Percentiles rank a stretch among this genome's conserved stretches.
phyloP scores from a whole-genome alignment of 169 alveolate genomes.

The Prorocentrum cordatum region DNA sequence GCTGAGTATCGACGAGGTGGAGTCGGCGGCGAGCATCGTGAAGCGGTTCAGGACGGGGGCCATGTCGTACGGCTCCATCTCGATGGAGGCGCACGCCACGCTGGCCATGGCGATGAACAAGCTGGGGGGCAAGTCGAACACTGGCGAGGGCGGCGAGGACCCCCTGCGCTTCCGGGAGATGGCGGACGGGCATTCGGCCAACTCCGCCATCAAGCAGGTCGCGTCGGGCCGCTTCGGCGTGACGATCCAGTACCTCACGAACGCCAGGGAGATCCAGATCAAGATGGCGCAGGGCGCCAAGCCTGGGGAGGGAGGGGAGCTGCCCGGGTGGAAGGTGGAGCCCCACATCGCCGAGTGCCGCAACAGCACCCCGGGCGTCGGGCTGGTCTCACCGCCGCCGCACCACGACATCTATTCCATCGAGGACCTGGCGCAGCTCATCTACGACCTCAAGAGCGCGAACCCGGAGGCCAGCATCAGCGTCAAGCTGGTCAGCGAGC shows the following conservation, averaged over 20 bases:
- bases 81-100: slow-evolving; percentile 76
- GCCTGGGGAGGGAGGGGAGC: slow-evolving; percentile 84
- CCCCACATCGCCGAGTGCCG: slow-evolving; percentile 78
- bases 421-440: slow-evolving; percentile 79
- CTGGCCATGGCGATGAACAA: slow-evolving; percentile 77
- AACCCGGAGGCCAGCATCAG: slow-evolving; percentile 76
- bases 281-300: slow-evolving; percentile 81
- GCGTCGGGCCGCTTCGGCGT: slow-evolving; percentile 81
- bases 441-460: slow-evolving; percentile 76
- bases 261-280: slow-evolving; percentile 77
- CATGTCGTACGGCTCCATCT: slow-evolving; percentile 75
- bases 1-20: slow-evolving; percentile 71
- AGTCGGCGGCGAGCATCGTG: slow-evolving; percentile 75
- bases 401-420: slow-evolving; percentile 81
- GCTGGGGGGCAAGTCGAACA: slow-evolving; percentile 75
- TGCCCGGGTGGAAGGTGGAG: slow-evolving; percentile 79
- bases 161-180: slow-evolving; percentile 60
- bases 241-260: slow-evolving; percentile 74
- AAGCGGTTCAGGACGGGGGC: slow-evolving; percentile 77
- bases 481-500: slow-evolving; percentile 77
- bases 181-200: slow-evolving; percentile 22
- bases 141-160: slow-evolving; percentile 82
- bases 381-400: slow-evolving; percentile 79
- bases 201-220: slow-evolving; percentile 77
- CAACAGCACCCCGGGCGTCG: slow-evolving; percentile 78